phyloP scores from a whole-genome alignment of 2,329 filamentous ascomycete genomes.

The Aspergillus brasiliensis region DNA sequence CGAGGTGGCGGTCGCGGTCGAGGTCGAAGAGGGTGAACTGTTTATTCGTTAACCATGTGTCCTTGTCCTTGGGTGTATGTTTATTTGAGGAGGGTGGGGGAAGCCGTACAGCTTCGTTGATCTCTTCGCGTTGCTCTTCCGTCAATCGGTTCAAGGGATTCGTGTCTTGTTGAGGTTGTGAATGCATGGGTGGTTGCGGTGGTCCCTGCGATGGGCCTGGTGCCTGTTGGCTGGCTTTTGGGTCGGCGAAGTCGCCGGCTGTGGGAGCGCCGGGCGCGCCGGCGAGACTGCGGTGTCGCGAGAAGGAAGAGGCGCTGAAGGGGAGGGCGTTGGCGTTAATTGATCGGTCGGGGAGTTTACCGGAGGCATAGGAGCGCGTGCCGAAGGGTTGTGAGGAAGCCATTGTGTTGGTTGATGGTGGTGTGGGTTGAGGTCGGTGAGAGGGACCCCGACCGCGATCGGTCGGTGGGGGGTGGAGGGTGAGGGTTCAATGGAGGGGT shows the following conservation, averaged over 20 bases:
- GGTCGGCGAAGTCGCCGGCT: conserved; percentile 29
- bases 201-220: background rate
- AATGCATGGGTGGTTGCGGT: conserved; percentile 26
- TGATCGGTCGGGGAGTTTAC: conserved; percentile 55
- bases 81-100: background rate
- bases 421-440: conserved; percentile 1
- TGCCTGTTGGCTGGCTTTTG: conserved; percentile 33
- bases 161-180: conserved; percentile 46
- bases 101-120: conserved; percentile 82
- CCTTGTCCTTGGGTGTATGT: background rate
- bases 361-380: conserved; percentile 55
- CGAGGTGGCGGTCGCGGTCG: conserved; percentile 89
- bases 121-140: conserved; percentile 90
- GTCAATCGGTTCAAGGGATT: conserved; percentile 62
- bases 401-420: conserved; percentile 40
- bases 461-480: background rate
- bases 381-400: conserved; percentile 58
- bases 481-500: background rate
- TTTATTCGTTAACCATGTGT: background rate
- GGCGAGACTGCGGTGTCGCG: conserved; percentile 40
- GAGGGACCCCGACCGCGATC: background rate
- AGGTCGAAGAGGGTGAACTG: conserved; percentile 95
- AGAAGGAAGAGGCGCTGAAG: conserved; percentile 48
- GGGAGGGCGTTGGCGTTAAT: conserved; percentile 44
- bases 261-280: conserved; percentile 37